A percentile compares a stretch with the other conserved stretches of the same genome.
phyloP scores from a whole-genome alignment of 139 green algal species.

The Choricystis sp. region DNA sequence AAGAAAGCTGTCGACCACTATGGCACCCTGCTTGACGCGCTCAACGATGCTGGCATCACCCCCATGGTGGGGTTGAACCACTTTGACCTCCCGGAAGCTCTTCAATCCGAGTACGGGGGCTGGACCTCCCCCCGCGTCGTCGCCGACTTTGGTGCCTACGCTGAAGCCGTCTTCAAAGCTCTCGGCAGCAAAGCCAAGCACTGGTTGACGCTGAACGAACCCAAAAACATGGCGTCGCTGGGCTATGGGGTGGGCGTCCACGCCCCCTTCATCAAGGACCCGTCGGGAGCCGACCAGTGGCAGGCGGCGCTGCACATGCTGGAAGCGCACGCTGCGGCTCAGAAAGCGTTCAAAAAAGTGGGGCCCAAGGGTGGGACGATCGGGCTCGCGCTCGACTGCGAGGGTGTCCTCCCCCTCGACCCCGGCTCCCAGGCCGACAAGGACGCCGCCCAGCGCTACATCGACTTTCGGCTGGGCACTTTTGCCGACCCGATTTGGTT shows the following conservation, averaged over 20 bases:
- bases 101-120: conserved; percentile 15
- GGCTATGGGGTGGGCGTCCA: conserved; percentile 17
- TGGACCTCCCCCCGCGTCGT: conserved; percentile 15
- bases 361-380: conserved; percentile 18
- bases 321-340: conserved; percentile 22
- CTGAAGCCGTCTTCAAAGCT: conserved; percentile 16
- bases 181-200: conserved; percentile 18
- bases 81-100: conserved; percentile 18
- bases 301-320: conserved; percentile 28
- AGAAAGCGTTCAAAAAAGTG: conserved; percentile 12
- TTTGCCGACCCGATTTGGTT: conserved; percentile 24
- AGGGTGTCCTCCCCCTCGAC: conserved; percentile 25
- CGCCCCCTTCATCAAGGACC: conserved; percentile 10
- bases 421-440: conserved; percentile 8
- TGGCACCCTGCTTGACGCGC: conserved; percentile 15
- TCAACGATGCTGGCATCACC: conserved; percentile 13
- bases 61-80: conserved; percentile 21
- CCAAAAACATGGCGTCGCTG: conserved; percentile 21
- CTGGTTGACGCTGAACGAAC: conserved; percentile 21
- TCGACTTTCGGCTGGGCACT: conserved; percentile 26
- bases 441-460: conserved; percentile 17
- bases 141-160: conserved; percentile 17
- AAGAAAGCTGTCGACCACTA: conserved; percentile 17
- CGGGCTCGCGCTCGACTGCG: conserved; percentile 20
- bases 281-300: conserved; percentile 18